Conservation (phyloP, 2,329 filamentous ascomycete genomes). For the Alternaria triticina region DNA sequence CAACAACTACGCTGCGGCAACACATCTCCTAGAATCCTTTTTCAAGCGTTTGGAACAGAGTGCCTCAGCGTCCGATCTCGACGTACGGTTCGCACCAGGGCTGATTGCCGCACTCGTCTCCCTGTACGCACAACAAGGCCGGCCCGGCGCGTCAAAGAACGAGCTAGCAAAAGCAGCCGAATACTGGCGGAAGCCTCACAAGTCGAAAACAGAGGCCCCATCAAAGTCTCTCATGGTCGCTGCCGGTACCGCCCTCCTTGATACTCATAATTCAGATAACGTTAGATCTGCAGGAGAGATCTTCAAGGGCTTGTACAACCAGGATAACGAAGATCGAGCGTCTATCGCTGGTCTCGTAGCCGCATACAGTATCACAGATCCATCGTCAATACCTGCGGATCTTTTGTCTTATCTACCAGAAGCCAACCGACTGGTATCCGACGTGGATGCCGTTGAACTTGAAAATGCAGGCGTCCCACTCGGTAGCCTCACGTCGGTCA, state of each 20-base stretch:
- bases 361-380: constrained; percentile 70
- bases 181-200: constrained; percentile 72
- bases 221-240: constrained; percentile 70
- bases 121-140: constrained; percentile 77
- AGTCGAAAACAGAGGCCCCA: constrained; percentile 54
- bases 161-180: constrained; percentile 80
- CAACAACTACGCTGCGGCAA: constrained; percentile 75
- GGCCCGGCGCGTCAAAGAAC: constrained; percentile 71
- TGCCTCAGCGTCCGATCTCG: constrained; percentile 61
- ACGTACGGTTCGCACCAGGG: constrained; percentile 82
- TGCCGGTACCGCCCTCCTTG: constrained; percentile 81
- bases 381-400: constrained; percentile 60
- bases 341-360: constrained; percentile 86
- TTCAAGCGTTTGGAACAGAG: constrained; percentile 73
- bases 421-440: constrained; percentile 66
- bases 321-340: constrained; percentile 70
- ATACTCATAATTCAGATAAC: constrained; percentile 73
- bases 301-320: constrained; percentile 73
- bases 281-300: constrained; percentile 75
- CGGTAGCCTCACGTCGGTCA: constrained; percentile 32
- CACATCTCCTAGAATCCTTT: constrained; percentile 77
- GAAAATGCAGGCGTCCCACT: constrained; percentile 70
- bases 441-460: constrained; percentile 67
- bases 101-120: constrained; percentile 80
- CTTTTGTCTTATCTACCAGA: constrained; percentile 65